A percentile compares a stretch with the other conserved stretches of the same genome.
Evolutionary conservation across 2,329 filamentous ascomycete genomes (phyloP).

Genomic region (Tolypocladium nubicola): DNA sequence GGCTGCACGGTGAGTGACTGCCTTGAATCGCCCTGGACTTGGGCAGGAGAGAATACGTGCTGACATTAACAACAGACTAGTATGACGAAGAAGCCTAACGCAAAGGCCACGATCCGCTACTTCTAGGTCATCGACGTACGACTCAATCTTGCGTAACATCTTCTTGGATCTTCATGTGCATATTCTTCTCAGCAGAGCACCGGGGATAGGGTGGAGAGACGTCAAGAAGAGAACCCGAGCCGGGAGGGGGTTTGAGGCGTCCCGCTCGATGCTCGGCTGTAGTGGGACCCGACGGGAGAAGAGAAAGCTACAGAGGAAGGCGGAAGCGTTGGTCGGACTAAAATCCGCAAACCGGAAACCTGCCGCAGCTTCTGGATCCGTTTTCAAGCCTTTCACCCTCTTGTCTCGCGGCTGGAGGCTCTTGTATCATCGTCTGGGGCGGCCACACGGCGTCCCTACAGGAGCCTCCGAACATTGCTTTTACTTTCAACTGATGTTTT

Average conservation of each 20-base stretch:
- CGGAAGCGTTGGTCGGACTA: background rate
- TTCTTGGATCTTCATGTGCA: constrained; percentile 24
- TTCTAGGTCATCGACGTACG: constrained; percentile 16
- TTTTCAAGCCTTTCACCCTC: background rate
- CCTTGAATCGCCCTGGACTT: background rate
- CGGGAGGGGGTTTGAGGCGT: background rate
- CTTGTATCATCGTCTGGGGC: background rate
- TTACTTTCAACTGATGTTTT: background rate
- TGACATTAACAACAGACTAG: constrained; percentile 24
- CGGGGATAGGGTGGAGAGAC: background rate
- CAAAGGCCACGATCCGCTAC: constrained; percentile 33
- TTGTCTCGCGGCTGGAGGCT: background rate
- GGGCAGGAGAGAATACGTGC: background rate
- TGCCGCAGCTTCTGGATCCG: background rate
- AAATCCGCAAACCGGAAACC: background rate
- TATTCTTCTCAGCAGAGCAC: constrained; percentile 17
- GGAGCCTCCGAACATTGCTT: background rate
- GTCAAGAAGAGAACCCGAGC: background rate
- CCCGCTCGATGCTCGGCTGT: background rate
- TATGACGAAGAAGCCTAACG: constrained; percentile 27
- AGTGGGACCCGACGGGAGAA: background rate
- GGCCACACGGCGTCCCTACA: background rate
- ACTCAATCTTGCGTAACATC: constrained; percentile 10
- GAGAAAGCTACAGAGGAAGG: background rate
- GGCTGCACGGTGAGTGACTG: constrained; percentile 70